These are phyloP conservation scores for Spathaspora hagerdaliae DNA, from an alignment of 805 yeast species.

Conservation along the genomic window DNA sequence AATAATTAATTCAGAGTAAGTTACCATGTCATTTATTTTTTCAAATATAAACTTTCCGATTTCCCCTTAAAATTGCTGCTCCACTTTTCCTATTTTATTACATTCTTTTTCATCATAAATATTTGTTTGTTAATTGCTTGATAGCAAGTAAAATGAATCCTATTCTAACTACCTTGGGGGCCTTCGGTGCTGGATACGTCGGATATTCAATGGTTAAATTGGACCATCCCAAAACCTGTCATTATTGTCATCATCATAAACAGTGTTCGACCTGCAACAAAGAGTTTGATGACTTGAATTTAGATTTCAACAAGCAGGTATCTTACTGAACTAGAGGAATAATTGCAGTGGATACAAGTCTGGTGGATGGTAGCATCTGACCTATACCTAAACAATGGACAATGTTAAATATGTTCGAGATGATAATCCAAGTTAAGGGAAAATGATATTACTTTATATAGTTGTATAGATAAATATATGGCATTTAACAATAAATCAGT, in stretches of 20 bases:
- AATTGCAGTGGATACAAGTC: too few relatives aligned
- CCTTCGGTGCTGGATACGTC: conserved; percentile 1
- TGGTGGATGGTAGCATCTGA: too few relatives aligned
- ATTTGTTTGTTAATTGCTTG: too few relatives aligned
- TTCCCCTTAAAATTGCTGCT: too few relatives aligned
- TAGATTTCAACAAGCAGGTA: not conserved
- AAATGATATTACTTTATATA: not conserved
- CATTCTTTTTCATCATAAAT: too few relatives aligned
- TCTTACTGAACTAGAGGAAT: not conserved
- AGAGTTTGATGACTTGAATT: conserved; percentile 2
- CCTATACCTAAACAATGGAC: too few relatives aligned
- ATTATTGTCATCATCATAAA: conserved; percentile 2
- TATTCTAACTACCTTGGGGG: not conserved
- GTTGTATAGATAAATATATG: not conserved
- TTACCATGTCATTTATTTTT: too few relatives aligned
- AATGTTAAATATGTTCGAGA: too few relatives aligned
- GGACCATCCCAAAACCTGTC: conserved; percentile 1
- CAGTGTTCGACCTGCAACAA: not conserved
- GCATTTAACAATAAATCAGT: not conserved
- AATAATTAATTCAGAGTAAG: too few relatives aligned
- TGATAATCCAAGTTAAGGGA: not conserved
- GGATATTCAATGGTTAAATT: not conserved
- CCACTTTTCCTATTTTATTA: too few relatives aligned
- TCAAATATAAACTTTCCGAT: too few relatives aligned
- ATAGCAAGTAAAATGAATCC: not conserved